phyloP scores from a whole-genome alignment of 345 rosid species.

The Diplotaxis tenuifolia region DNA sequence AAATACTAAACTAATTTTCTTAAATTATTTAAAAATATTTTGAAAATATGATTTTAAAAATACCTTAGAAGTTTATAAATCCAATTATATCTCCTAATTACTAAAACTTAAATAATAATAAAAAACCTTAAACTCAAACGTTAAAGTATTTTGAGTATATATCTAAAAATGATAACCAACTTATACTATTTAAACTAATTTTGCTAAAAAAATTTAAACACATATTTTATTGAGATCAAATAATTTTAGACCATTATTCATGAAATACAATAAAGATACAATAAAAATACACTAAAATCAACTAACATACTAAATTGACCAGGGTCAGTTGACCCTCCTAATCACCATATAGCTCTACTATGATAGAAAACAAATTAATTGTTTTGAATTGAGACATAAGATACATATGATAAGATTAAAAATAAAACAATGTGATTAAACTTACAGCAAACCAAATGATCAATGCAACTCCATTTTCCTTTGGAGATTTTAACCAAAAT shows the following conservation, averaged over 20 bases:
- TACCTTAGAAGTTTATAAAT: too few species aligned
- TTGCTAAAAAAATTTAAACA: too few species aligned
- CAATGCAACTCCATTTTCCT: slow-evolving; percentile 11
- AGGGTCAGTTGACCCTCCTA: neutral
- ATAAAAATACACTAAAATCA: neutral
- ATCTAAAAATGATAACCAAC: too few species aligned
- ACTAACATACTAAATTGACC: neutral
- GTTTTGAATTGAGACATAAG: neutral
- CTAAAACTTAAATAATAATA: too few species aligned
- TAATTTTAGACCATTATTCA: neutral
- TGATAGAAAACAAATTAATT: neutral
- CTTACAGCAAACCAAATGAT: slow-evolving; percentile 27
- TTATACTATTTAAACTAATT: too few species aligned
- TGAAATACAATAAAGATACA: neutral
- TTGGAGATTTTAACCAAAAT: slow-evolving; percentile 24
- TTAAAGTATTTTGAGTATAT: too few species aligned
- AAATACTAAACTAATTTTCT: too few species aligned
- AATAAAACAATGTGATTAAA: slow-evolving; percentile 11
- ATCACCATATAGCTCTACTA: neutral
- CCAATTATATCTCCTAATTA: too few species aligned
- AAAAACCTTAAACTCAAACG: too few species aligned
- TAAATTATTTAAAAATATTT: too few species aligned
- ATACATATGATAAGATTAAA: neutral
- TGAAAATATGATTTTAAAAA: too few species aligned
- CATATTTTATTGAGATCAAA: neutral